Evolutionary conservation across 2,329 filamentous ascomycete species (phyloP).

Genomic region (Zymoseptoria pseudotritici): DNA sequence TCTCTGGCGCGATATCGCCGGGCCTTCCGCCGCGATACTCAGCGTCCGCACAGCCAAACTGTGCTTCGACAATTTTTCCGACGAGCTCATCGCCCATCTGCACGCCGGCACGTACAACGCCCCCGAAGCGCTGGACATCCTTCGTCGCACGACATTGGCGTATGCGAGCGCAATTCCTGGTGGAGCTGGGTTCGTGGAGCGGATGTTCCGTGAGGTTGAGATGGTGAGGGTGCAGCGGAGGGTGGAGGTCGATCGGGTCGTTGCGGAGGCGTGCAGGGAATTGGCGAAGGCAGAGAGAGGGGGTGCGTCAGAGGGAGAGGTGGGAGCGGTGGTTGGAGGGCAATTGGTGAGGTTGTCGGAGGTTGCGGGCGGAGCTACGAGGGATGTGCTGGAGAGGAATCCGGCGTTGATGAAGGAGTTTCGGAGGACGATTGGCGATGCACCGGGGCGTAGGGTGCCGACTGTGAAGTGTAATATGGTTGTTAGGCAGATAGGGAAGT

Average conservation of each 20-base stretch:
- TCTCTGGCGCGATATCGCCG: slow-evolving; percentile 22
- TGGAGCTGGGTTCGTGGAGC: slow-evolving; percentile 21
- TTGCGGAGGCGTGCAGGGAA: slow-evolving; percentile 17
- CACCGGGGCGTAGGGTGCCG: slow-evolving; percentile 15
- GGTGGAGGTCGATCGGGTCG: slow-evolving; percentile 19
- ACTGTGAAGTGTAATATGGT: slow-evolving; percentile 24
- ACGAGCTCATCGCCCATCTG: slow-evolving; percentile 22
- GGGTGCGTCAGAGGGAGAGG: slow-evolving; percentile 14
- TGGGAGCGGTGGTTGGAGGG: slow-evolving; percentile 16
- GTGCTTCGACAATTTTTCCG: slow-evolving; percentile 23
- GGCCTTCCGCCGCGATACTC: slow-evolving; percentile 20
- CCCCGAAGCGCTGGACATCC: slow-evolving; percentile 24
- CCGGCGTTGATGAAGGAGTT: slow-evolving; percentile 16
- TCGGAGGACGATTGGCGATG: slow-evolving; percentile 3
- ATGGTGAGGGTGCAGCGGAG: slow-evolving; percentile 21
- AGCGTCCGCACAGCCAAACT: slow-evolving; percentile 21
- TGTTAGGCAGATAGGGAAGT: slow-evolving; percentile 15
- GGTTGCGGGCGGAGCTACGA: slow-evolving; percentile 18
- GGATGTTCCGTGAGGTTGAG: slow-evolving; percentile 21
- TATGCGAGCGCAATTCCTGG: slow-evolving; percentile 23
- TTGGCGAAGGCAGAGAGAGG: slow-evolving; percentile 16
- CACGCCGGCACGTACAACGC: slow-evolving; percentile 25
- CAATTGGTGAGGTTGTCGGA: slow-evolving; percentile 19
- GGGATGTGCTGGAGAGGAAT: slow-evolving; percentile 24
- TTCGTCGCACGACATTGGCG: slow-evolving; percentile 23